These are phyloP conservation scores for Neopestalotiopsis rosae DNA, from an alignment of 2,329 filamentous ascomycete species.

Conservation along the genomic window DNA sequence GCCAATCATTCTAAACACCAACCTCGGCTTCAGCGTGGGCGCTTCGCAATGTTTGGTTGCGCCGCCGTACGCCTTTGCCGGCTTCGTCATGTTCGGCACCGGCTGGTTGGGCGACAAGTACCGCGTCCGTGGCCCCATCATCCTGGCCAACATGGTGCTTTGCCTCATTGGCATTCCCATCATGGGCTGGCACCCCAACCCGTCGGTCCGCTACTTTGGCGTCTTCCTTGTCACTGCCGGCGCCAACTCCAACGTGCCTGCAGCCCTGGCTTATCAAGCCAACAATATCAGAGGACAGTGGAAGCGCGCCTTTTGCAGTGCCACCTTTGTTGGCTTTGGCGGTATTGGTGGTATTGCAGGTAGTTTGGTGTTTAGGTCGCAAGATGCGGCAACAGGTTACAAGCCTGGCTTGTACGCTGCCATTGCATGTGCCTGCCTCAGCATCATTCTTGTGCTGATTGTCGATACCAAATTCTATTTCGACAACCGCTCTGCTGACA, in stretches of 20 bases:
- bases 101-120: slow-evolving; percentile 72
- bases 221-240: slow-evolving; percentile 79
- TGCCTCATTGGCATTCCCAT: slow-evolving; percentile 73
- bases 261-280: slow-evolving; percentile 78
- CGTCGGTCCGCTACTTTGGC: slow-evolving; percentile 71
- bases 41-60: slow-evolving; percentile 74
- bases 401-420: slow-evolving; percentile 60
- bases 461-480: slow-evolving; percentile 47
- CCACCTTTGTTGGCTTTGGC: slow-evolving; percentile 76
- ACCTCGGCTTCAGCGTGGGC: slow-evolving; percentile 69
- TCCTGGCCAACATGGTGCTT: slow-evolving; percentile 69
- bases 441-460: slow-evolving; percentile 48
- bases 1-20: slow-evolving; percentile 71
- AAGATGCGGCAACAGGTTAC: slow-evolving; percentile 58
- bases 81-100: slow-evolving; percentile 63
- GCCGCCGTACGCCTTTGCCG: slow-evolving; percentile 70
- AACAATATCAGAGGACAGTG: slow-evolving; percentile 88
- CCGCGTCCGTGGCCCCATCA: slow-evolving; percentile 67
- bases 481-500: slow-evolving; percentile 56
- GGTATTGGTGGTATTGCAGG: slow-evolving; percentile 80
- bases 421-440: slow-evolving; percentile 55
- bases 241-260: slow-evolving; percentile 78
- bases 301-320: slow-evolving; percentile 81
- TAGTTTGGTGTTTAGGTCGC: slow-evolving; percentile 65
- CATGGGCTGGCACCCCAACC: slow-evolving; percentile 67